Conservation (phyloP, 73 alveolate species). For the Tetrahymena elliotti region DNA sequence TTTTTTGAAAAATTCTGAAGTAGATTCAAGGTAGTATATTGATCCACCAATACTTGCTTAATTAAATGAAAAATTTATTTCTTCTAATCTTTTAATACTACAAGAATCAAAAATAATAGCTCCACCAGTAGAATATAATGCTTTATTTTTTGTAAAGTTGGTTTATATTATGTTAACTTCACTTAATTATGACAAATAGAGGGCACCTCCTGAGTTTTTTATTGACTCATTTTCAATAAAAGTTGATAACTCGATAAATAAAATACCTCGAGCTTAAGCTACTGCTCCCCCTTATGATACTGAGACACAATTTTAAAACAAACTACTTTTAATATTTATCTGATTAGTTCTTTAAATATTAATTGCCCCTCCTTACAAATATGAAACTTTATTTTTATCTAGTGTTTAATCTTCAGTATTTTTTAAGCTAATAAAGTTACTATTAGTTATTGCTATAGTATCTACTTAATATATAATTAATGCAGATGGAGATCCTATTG, state of each 20-base stretch:
- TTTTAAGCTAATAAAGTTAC: neutral
- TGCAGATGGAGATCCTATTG: neutral
- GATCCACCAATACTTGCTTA: neutral
- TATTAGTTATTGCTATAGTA: no score
- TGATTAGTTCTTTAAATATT: neutral
- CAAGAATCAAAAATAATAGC: neutral
- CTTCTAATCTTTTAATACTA: no score
- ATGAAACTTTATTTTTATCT: neutral
- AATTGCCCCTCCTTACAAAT: neutral
- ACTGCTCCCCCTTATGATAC: neutral
- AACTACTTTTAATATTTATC: no score
- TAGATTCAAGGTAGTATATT: neutral
- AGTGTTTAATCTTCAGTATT: no score
- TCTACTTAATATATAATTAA: neutral
- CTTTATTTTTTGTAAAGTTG: neutral
- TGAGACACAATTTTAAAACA: neutral
- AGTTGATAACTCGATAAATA: neutral
- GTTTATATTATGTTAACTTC: neutral
- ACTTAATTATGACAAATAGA: neutral
- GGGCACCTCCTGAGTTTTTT: neutral
- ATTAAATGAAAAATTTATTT: no score
- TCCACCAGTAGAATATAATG: neutral
- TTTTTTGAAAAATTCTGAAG: neutral
- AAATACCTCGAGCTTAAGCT: neutral
- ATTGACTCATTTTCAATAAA: neutral